Percentiles rank a stretch among this genome's conserved stretches.
Conservation (phyloP, 345 rosid genomes). For the Sonneratia caseolaris region DNA sequence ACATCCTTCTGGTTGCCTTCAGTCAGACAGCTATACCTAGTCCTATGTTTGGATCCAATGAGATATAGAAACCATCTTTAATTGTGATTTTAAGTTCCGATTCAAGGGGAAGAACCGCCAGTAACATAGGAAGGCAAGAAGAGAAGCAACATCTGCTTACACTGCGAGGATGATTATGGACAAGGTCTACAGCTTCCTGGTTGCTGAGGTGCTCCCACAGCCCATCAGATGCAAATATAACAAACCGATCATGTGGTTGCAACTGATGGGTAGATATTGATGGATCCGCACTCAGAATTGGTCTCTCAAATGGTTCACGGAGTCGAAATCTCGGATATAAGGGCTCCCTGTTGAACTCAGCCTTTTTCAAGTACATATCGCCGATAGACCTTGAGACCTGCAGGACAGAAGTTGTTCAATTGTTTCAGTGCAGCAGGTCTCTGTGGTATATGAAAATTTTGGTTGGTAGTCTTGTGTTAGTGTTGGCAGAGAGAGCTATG, state of each 20-base stretch:
- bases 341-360: conserved; percentile 40
- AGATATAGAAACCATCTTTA: not conserved
- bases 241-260: conserved; percentile 33
- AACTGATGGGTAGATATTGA: conserved; percentile 29
- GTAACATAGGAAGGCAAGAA: not conserved
- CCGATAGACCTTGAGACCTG: conserved; percentile 43
- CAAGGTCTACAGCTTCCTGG: conserved; percentile 35
- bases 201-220: conserved; percentile 44
- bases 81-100: not conserved
- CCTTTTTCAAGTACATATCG: conserved; percentile 37
- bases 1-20: no score
- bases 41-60: no score
- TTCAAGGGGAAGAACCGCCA: not conserved
- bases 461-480: not conserved
- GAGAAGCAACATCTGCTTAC: not conserved
- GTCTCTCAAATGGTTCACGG: conserved; percentile 31
- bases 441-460: not conserved
- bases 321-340: conserved; percentile 29
- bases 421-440: not conserved
- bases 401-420: not conserved
- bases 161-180: conserved; percentile 24
- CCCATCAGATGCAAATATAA: conserved; percentile 44
- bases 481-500: not conserved
- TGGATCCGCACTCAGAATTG: conserved; percentile 39
- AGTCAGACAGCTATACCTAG: no score